Base-by-base conservation (phyloP, 2,329 filamentous ascomycete species). In the Apiospora rasikravindrae region DNA sequence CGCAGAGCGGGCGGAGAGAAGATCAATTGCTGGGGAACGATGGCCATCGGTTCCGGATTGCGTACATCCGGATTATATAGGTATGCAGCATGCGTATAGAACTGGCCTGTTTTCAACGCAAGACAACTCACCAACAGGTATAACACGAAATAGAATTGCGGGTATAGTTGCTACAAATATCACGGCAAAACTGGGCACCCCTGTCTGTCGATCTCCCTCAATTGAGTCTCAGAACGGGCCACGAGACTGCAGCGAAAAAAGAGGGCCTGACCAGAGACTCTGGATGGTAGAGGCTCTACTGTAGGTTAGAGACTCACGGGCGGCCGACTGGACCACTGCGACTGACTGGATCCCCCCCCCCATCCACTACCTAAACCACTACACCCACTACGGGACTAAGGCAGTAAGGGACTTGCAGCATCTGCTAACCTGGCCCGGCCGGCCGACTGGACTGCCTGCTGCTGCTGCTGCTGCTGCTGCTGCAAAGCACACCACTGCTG, bases 171-270 rank as follows among this genome's bases (percentile, higher is more conserved):
- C 57, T 64, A 64, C 57, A 61, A 61, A 61, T 61, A 61, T 61
- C 29, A 64, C 57, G 57, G 57, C 22, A 64, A 64, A 64, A 64
- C 57, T 40, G 57, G 57, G 19, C 57, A 37, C 57, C 57, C 29
- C 19, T 64, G 57, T 40, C 19, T 40, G 57, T 64, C 29, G 57
- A 64, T 64, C 57, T 64, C 57, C 57, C 57, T 64, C 57, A 40
- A 64, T 64, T 64, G 57, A 64, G 57, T 64, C 57, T 64, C 57
- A 64, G 57, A 64, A 64, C 57, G 57, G 57, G 57, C 57, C 57
- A 64, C 57, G 33, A 40, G 57, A 64, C 57, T 64, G 33, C 57
- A 40, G 33, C 7, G 57, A 64, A 64, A 64, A 64, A 40, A 64
- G 57, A 64, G 57, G 57, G 57, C 40, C 57, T 37, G 33, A 33